Percentiles rank a stretch among this genome's conserved stretches.
phyloP scores from a whole-genome alignment of 257 asterid genomes.

The Coffea canephora region DNA sequence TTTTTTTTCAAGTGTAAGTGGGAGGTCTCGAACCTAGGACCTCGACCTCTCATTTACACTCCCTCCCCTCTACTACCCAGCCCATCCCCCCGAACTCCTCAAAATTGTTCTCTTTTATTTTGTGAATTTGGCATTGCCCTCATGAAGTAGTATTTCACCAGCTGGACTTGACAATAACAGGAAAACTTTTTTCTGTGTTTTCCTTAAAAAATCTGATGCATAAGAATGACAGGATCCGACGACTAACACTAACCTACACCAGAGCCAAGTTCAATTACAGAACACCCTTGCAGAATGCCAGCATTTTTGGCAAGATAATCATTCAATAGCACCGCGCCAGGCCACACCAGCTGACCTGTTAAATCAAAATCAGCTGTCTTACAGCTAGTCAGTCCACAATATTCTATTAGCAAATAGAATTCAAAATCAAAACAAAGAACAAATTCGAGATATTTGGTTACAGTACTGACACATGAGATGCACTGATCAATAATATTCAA shows the following conservation, averaged over 20 bases:
- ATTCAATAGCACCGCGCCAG: slow-evolving; percentile 82
- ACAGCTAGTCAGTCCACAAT: slow-evolving; percentile 32
- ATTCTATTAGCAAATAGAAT: background rate
- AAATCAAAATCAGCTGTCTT: slow-evolving; percentile 91
- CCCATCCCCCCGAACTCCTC: background rate
- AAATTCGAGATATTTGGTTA: background rate
- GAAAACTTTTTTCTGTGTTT: background rate
- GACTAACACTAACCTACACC: slow-evolving; percentile 61
- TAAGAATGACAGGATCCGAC: too few relatives aligned
- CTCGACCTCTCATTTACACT: too few relatives aligned
- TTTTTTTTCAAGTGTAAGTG: too few relatives aligned
- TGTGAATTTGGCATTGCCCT: background rate
- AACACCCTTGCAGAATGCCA: slow-evolving; percentile 59
- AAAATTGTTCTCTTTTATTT: background rate
- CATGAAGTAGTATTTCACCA: background rate
- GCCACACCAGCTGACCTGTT: slow-evolving; percentile 98
- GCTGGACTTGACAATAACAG: too few relatives aligned
- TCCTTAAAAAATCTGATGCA: background rate
- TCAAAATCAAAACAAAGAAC: background rate
- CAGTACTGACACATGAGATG: background rate
- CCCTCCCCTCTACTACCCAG: too few relatives aligned
- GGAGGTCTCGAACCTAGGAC: too few relatives aligned
- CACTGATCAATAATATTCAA: background rate
- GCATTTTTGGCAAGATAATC: slow-evolving; percentile 65
- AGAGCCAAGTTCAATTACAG: slow-evolving; percentile 82